Evolutionary conservation across 495 filamentous ascomycete species (phyloP), one percentile per base, ranked within the genome.

Genomic region (Oleoguttula mirabilis): DNA sequence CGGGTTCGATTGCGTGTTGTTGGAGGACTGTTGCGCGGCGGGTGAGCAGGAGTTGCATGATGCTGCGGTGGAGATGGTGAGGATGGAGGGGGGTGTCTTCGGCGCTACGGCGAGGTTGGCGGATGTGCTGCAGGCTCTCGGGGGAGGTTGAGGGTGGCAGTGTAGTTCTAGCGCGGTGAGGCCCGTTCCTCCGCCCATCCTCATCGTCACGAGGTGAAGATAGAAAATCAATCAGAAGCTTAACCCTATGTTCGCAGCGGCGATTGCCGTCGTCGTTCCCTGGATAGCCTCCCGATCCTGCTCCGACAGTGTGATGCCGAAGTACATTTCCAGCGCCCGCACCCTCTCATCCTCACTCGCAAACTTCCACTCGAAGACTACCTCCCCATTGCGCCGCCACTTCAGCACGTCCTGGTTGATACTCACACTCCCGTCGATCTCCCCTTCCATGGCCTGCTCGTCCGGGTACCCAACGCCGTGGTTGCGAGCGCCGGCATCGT

Each of bases 1-100:
- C 10, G 81, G 80, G 0, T 84, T 77, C 51, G 79, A 84, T 47
- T 84, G 79, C 37, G 51, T 76, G n/a, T 34, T 77, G 6, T 41
- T 77, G 19, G 61, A 67, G 4, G 73, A 77, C 54, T 73, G 60
- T 11, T 68, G 66, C 43, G 70, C 67, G 19, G 72, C 74, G 17
- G 59, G 54, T 14, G 68, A 73, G 38, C 59, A 60, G 20, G 54
- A 56, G n/a, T 54, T 77, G 10, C 71, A 74, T 35, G 32, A 59
- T 7, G 63, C 65, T 45, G 66, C 71, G 1, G 50, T 75, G 24
- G 66, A 72, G 36, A 70, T 66, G 19, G 57, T 77, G 16, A 69
- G 64, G 46, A 71, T 69, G 52, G 74, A 77, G 49, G 74, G 74
- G 2, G 74, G 74, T 1, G 71, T 78, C 21, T 76, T 78, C 49